phyloP scores from a whole-genome alignment of 805 yeast genomes.

The Candida multigemmis region DNA sequence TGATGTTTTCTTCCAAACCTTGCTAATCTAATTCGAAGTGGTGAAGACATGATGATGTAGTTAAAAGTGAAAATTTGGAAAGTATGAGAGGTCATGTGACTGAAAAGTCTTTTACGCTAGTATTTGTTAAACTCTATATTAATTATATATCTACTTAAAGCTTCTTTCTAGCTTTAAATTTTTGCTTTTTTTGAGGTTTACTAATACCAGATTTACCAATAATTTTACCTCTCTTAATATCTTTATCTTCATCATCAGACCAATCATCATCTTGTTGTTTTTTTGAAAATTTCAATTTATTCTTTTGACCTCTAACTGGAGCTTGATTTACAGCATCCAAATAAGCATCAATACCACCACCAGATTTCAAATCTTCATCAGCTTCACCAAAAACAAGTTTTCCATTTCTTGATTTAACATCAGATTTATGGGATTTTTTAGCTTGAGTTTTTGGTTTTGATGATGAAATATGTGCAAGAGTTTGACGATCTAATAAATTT shows the following conservation, averaged over 20 bases:
- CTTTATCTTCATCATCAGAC: conserved; percentile 42
- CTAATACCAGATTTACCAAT: conserved; percentile 15
- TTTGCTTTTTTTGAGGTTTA: conserved; percentile 37
- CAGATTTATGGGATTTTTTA: conserved; percentile 29
- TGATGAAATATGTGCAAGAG: conserved; percentile 83
- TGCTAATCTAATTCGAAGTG: conserved; percentile 82
- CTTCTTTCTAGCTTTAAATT: conserved; percentile 53
- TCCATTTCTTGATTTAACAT: conserved; percentile 52
- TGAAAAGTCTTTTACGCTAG: too few relatives aligned
- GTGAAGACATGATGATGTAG: too few relatives aligned
- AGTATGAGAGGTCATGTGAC: too few relatives aligned
- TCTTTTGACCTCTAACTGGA: conserved; percentile 89
- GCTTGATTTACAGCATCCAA: conserved; percentile 89
- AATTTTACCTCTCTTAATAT: conserved; percentile 8
- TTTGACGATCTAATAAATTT: conserved; percentile 77
- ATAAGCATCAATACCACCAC: conserved; percentile 77
- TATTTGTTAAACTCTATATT: too few relatives aligned
- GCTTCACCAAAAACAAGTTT: conserved; percentile 56
- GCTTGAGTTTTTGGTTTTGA: conserved; percentile 63
- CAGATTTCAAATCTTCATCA: conserved; percentile 35
- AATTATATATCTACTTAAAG: too few relatives aligned
- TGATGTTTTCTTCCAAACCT: conserved; percentile 84
- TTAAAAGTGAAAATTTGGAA: too few relatives aligned
- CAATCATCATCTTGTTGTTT: conserved; percentile 38
- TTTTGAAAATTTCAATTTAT: conserved; percentile 80